Evolutionary conservation across 257 asterid species (phyloP).

Genomic region (Solanum tarapatanum): DNA sequence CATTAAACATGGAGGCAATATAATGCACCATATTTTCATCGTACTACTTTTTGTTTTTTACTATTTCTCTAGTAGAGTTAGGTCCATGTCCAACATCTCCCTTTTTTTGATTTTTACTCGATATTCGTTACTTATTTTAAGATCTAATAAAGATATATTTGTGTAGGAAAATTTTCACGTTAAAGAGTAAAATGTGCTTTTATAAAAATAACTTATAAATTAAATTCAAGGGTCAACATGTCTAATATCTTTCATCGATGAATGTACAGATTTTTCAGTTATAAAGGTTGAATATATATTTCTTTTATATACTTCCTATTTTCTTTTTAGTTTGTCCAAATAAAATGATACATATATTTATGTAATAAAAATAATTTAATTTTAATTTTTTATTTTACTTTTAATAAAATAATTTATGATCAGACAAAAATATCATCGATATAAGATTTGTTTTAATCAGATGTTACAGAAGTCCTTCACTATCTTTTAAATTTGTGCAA

Average conservation of each 20-base stretch:
- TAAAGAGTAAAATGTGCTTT: not conserved
- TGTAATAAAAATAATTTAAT: not conserved
- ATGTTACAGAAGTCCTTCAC: not conserved
- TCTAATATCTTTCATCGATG: not conserved
- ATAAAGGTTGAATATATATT: not conserved
- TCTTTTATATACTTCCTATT: not conserved
- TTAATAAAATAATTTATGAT: not conserved
- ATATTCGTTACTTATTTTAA: not conserved
- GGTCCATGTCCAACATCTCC: not conserved
- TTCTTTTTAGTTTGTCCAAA: not conserved
- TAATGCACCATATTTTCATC: not conserved
- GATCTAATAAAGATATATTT: not conserved
- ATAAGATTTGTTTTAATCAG: not conserved
- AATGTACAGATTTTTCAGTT: not conserved
- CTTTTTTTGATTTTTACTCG: too few species aligned
- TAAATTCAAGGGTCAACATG: not conserved
- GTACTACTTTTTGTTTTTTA: not conserved
- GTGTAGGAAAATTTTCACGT: fast-evolving
- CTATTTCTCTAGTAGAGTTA: not conserved
- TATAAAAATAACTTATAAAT: not conserved
- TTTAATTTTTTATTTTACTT: not conserved
- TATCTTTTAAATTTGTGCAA: not conserved
- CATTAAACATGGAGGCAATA: not conserved
- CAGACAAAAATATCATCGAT: not conserved
- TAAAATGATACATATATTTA: not conserved